phyloP scores from a whole-genome alignment of 768 basidiomycete genomes.

The Russula abietina region DNA sequence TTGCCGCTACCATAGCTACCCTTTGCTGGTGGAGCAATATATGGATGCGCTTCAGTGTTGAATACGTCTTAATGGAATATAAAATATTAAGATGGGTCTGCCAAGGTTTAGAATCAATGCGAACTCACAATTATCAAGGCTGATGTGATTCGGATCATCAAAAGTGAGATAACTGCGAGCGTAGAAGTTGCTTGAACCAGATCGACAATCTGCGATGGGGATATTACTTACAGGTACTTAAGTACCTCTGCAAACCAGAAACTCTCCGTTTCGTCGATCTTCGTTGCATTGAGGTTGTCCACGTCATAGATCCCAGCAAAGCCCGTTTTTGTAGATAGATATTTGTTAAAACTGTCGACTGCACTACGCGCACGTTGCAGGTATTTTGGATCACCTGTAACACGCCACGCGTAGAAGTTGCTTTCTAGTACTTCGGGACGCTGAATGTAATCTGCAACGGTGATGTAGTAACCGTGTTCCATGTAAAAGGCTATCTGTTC shows the following conservation, averaged over 20 bases:
- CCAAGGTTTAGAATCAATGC: neutral
- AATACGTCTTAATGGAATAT: conserved; percentile 37
- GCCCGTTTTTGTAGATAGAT: conserved; percentile 41
- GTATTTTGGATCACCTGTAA: conserved; percentile 64
- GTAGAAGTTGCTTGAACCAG: neutral
- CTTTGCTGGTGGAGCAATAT: conserved; percentile 25
- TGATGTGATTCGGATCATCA: conserved; percentile 60
- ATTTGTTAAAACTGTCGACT: conserved; percentile 52
- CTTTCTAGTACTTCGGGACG: conserved; percentile 77
- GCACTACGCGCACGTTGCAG: too few species aligned
- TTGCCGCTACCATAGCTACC: conserved; percentile 34
- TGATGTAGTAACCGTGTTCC: conserved; percentile 60
- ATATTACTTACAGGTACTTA: conserved; percentile 54
- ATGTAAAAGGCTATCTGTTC: conserved; percentile 48
- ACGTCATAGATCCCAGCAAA: conserved; percentile 58
- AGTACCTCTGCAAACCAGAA: conserved; percentile 73
- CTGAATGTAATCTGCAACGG: conserved; percentile 48
- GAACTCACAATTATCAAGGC: conserved; percentile 55
- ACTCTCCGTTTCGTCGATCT: conserved; percentile 61
- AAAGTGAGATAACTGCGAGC: conserved; percentile 59
- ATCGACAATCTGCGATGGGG: neutral
- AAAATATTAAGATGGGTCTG: neutral
- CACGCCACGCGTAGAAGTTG: conserved; percentile 75
- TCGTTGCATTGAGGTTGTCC: conserved; percentile 35
- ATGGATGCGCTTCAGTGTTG: conserved; percentile 21